These are phyloP conservation scores for Achaetomiella virescens DNA, from an alignment of 495 filamentous ascomycete genomes.

Conservation along the genomic window DNA sequence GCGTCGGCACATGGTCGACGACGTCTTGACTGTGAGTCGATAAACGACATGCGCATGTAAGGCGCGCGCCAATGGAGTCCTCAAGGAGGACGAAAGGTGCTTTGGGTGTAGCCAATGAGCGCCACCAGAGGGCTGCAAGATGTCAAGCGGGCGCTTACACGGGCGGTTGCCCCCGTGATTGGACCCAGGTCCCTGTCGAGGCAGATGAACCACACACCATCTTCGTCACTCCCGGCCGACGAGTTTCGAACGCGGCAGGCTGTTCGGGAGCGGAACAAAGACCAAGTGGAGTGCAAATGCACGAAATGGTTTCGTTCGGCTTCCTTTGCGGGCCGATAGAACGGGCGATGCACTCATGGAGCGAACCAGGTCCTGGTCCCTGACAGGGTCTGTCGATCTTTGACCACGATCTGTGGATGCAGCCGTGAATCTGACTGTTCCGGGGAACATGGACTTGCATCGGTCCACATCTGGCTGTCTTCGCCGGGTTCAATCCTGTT, in stretches of 20 bases:
- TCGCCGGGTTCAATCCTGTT: not conserved
- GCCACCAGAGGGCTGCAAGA: constrained; percentile 11
- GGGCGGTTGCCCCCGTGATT: constrained; percentile 23
- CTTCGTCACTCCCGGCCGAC: not conserved
- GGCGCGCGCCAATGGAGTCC: constrained; percentile 31
- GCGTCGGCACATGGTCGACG: constrained; percentile 4
- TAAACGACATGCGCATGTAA: constrained; percentile 23
- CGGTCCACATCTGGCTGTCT: not conserved
- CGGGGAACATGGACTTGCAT: not conserved
- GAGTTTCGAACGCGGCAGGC: not conserved
- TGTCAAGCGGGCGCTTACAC: constrained; percentile 29
- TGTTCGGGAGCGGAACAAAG: not conserved
- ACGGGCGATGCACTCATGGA: not conserved
- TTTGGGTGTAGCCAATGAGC: constrained; percentile 24
- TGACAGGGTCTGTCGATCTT: constrained; percentile 4
- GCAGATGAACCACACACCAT: constrained; percentile 18
- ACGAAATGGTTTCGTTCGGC: not conserved
- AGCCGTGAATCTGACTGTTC: constrained; percentile 6
- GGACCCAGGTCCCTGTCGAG: constrained; percentile 11
- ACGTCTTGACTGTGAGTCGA: constrained; percentile 18
- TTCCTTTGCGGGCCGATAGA: no score
- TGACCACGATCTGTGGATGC: constrained; percentile 8
- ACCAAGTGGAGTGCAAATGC: not conserved
- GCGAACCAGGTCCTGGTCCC: not conserved
- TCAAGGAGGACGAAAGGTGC: constrained; percentile 10